A percentile compares a stretch with the other conserved stretches of the same genome.
These are phyloP conservation scores for Parasitella parasitica DNA, from an alignment of 371 early-diverging fungal species.

Conservation along the genomic window DNA sequence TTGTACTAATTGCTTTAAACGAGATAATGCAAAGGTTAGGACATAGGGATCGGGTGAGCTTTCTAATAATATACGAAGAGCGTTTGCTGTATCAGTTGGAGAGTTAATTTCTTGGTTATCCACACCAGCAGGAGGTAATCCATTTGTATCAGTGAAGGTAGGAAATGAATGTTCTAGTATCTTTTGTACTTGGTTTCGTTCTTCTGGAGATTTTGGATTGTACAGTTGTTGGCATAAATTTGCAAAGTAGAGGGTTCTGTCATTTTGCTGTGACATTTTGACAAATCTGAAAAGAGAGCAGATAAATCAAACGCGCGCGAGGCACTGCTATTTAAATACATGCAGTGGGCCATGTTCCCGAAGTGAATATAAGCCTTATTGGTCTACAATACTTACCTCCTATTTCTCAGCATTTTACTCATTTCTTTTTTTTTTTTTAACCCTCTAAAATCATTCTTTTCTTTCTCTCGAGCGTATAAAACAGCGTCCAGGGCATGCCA, in stretches of 20 bases:
- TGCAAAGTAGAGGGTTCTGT: slow-evolving; percentile 35
- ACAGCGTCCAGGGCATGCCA: neutral
- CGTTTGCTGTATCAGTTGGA: slow-evolving; percentile 70
- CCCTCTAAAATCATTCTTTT: neutral
- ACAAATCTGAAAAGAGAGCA: neutral
- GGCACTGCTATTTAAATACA: neutral
- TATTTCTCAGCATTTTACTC: neutral
- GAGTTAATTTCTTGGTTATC: slow-evolving; percentile 54
- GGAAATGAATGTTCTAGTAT: slow-evolving; percentile 80
- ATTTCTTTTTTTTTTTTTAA: neutral
- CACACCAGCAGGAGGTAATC: slow-evolving; percentile 33
- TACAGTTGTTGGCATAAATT: slow-evolving; percentile 58
- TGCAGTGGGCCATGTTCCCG: neutral
- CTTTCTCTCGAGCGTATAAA: neutral
- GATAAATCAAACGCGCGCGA: neutral
- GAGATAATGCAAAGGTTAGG: slow-evolving; percentile 67
- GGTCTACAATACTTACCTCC: neutral
- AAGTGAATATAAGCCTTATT: neutral
- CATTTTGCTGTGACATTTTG: slow-evolving; percentile 29
- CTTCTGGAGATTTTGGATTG: slow-evolving; percentile 58
- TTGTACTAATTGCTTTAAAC: slow-evolving; percentile 67
- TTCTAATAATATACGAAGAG: slow-evolving; percentile 71
- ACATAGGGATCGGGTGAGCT: slow-evolving; percentile 72
- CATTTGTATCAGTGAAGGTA: slow-evolving; percentile 66
- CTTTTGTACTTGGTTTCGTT: slow-evolving; percentile 70